Percentiles rank a stretch among this genome's conserved stretches.
Conservation (phyloP, 2,329 filamentous ascomycete species). For the Penicillium sp. region DNA sequence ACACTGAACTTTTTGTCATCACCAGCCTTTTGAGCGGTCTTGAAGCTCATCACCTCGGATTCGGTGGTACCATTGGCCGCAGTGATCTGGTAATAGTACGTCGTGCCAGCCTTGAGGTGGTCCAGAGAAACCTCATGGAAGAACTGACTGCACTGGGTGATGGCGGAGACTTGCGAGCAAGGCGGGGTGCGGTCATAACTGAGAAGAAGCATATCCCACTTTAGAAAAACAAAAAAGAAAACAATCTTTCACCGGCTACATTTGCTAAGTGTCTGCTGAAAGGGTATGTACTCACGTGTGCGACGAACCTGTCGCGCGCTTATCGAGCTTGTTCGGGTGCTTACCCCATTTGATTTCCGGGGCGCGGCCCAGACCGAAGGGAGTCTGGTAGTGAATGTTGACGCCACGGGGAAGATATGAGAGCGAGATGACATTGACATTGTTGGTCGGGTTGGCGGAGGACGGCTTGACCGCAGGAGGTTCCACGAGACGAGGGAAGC, state of each 20-base stretch:
- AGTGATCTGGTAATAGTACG: slow-evolving; percentile 48
- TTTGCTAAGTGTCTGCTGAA: too few species aligned
- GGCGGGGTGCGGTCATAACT: slow-evolving; percentile 49
- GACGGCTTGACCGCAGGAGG: slow-evolving; percentile 46
- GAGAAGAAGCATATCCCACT: not conserved
- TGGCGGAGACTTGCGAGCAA: slow-evolving; percentile 39
- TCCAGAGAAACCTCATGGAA: slow-evolving; percentile 48
- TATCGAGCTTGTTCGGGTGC: slow-evolving; percentile 26
- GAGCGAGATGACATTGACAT: slow-evolving; percentile 48
- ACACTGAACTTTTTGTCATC: slow-evolving; percentile 40
- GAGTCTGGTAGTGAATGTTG: slow-evolving; percentile 51
- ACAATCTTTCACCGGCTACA: too few species aligned
- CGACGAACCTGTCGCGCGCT: slow-evolving; percentile 35
- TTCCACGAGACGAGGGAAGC: slow-evolving; percentile 47
- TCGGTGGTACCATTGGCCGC: slow-evolving; percentile 47
- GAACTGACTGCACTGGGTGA: slow-evolving; percentile 49
- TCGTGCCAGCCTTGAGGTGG: slow-evolving; percentile 39
- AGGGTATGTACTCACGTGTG: slow-evolving; percentile 32
- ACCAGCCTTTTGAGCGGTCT: slow-evolving; percentile 42
- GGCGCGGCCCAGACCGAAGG: slow-evolving; percentile 45
- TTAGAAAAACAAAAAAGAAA: not conserved
- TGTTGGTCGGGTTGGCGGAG: slow-evolving; percentile 43
- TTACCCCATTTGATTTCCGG: slow-evolving; percentile 44
- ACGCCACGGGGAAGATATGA: slow-evolving; percentile 46
- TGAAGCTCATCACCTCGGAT: slow-evolving; percentile 45